Evolutionary conservation across 1,284 basidiomycete genomes (phyloP).

Genomic region (Mycosarcoma mackinlayi): DNA sequence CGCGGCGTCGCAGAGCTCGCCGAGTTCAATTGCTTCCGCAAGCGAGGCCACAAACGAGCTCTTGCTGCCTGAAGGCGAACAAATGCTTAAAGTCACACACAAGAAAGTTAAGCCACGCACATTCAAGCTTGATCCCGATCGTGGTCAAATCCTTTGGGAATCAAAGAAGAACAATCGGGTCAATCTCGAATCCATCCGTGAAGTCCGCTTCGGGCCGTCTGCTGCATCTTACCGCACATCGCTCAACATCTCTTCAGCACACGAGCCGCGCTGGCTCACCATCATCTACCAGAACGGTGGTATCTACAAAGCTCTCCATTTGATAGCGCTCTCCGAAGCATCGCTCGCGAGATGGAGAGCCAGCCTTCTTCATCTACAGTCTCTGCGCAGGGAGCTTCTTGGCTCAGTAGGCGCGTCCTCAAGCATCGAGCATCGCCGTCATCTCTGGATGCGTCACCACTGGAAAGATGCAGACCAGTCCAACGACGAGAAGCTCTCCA

Average conservation of each 20-base stretch:
- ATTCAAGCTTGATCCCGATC: slow-evolving; percentile 81
- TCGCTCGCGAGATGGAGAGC: slow-evolving; percentile 74
- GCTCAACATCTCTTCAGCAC: slow-evolving; percentile 72
- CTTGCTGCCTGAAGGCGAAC: slow-evolving; percentile 54
- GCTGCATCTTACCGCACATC: slow-evolving; percentile 82
- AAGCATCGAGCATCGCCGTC: slow-evolving; percentile 74
- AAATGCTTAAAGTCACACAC: slow-evolving; percentile 87
- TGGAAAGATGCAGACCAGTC: slow-evolving; percentile 80
- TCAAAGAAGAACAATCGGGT: slow-evolving; percentile 80
- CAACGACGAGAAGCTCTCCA: slow-evolving; percentile 76
- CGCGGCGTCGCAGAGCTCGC: not conserved
- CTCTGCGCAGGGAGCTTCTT: slow-evolving; percentile 55
- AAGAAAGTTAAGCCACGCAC: slow-evolving; percentile 81
- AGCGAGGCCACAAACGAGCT: slow-evolving; percentile 7
- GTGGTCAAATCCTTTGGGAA: slow-evolving; percentile 84
- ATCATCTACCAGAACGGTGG: slow-evolving; percentile 80
- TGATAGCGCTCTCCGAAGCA: slow-evolving; percentile 80
- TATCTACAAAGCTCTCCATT: slow-evolving; percentile 89
- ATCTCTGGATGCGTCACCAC: slow-evolving; percentile 83
- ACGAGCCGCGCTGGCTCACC: slow-evolving; percentile 76
- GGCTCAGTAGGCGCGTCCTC: slow-evolving; percentile 56
- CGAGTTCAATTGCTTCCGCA: not conserved
- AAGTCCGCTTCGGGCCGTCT: slow-evolving; percentile 82
- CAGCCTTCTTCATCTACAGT: slow-evolving; percentile 70
- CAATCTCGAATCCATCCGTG: slow-evolving; percentile 88